Evolutionary conservation across 1,139 yeast genomes (phyloP), one percentile per base, ranked within the genome.

Genomic region (Yamadazyma conglobata): DNA sequence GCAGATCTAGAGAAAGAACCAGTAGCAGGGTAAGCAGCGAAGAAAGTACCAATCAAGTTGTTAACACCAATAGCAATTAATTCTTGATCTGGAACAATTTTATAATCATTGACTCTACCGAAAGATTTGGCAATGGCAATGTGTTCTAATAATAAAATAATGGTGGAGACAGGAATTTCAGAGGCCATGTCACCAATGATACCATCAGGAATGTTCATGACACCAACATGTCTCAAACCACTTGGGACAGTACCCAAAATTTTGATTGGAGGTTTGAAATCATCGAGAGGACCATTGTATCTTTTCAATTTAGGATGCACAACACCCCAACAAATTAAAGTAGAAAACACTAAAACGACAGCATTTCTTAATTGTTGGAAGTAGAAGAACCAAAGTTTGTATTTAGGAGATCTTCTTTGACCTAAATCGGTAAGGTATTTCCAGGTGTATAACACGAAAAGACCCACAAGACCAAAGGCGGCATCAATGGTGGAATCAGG

Each of bases 1-100:
- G 96, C 96, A 28, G 96, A 83, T 66, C 96, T 79, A 13, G 95
- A 85, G 58, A 89, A 89, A 2, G 96, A 89, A 32, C 97, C 96
- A 8, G 97, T 89, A 8, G 96, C 89, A 10, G 97, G 97, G 55
- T 89, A 89, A 7, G 96, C 96, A 49, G 77, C 72, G 70, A 89
- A 89, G 52, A 88, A 86, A 15, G 95, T 85, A 45, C 96, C 96
- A 46, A 89, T 71, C 54, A 88, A 68, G 60, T 89, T 89, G 35
- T 91, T 83, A 27, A 84, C 84, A 52, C 97, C 97, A 59, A 89
- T 89, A 23, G 97, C 96, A 52, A 89, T 76, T 39, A 89, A 73
- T 56, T 89, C 97, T 64, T 89, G 97, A 60, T 89, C 89, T 27
- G 97, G 96, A 38, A 79, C 73, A 50, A 89, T 82, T 50, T 85